Conservation (phyloP, 2,329 filamentous ascomycete species). For the Aureobasidium leucospermi region DNA sequence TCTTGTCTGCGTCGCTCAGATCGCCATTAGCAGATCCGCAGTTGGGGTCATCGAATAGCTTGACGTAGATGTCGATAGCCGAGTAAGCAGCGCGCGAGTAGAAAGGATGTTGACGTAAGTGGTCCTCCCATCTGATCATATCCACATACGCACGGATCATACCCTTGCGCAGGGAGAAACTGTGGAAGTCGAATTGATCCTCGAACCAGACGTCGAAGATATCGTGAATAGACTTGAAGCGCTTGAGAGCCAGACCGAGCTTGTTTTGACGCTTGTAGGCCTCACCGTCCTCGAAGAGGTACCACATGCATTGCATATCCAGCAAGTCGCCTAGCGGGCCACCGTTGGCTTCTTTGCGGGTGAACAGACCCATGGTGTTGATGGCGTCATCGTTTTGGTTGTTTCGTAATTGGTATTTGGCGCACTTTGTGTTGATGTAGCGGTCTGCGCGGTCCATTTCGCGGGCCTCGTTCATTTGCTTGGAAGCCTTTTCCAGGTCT, state of each 20-base stretch:
- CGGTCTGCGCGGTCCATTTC: conserved; percentile 82
- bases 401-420: conserved; percentile 93
- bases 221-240: conserved; percentile 78
- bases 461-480: conserved; percentile 82
- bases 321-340: conserved; percentile 85
- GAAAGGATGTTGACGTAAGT: conserved; percentile 84
- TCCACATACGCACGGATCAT: conserved; percentile 92
- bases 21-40: conserved; percentile 63
- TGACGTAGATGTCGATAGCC: conserved; percentile 72
- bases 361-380: conserved; percentile 88
- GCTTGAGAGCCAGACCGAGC: conserved; percentile 78
- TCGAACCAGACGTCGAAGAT: conserved; percentile 98
- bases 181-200: conserved; percentile 98
- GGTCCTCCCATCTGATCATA: conserved; percentile 95
- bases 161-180: conserved; percentile 92
- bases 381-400: conserved; percentile 81
- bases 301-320: conserved; percentile 99
- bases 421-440: conserved; percentile 97
- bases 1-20: conserved; percentile 78
- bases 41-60: conserved; percentile 66
- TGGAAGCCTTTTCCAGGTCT: conserved; percentile 69
- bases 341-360: conserved; percentile 78
- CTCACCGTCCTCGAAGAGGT: conserved; percentile 88
- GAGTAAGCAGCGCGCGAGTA: conserved; percentile 77
- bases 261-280: conserved; percentile 77